A percentile compares a stretch with the other conserved stretches of the same genome.
These are phyloP conservation scores for Venturia carpophila DNA, from an alignment of 2,329 filamentous ascomycete genomes.

Conservation along the genomic window DNA sequence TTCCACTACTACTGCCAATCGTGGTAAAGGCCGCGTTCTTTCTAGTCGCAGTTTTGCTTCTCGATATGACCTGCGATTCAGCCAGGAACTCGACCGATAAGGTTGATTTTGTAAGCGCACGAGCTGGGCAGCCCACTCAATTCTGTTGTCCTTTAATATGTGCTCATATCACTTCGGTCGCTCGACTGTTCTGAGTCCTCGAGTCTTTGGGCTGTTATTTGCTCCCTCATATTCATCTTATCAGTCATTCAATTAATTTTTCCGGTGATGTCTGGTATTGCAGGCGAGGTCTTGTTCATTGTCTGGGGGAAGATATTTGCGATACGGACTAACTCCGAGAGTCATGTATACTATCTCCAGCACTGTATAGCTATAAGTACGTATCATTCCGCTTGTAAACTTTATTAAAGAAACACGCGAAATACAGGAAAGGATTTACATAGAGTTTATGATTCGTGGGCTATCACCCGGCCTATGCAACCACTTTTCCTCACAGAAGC, in stretches of 20 bases:
- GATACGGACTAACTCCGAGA: no score
- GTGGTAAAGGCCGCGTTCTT: neutral
- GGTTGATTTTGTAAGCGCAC: neutral
- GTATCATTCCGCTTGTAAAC: no score
- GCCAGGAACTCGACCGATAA: neutral
- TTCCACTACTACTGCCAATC: neutral
- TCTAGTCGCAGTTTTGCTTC: neutral
- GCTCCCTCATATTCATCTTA: neutral
- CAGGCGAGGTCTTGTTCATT: neutral
- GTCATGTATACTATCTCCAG: no score
- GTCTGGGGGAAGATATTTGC: neutral
- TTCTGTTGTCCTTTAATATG: neutral
- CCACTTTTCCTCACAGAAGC: no score
- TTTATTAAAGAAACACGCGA: no score
- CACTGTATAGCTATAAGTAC: no score
- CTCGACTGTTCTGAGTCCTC: neutral
- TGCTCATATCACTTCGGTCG: neutral
- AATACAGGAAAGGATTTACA: no score
- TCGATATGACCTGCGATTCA: constrained; percentile 9
- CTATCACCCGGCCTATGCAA: no score
- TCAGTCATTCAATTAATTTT: neutral
- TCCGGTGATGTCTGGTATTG: neutral
- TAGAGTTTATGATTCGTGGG: no score
- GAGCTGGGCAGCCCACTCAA: neutral
- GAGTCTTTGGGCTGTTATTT: neutral